Evolutionary conservation across 2,329 filamentous ascomycete genomes (phyloP).

Genomic region (Calonectria multiphialidica): DNA sequence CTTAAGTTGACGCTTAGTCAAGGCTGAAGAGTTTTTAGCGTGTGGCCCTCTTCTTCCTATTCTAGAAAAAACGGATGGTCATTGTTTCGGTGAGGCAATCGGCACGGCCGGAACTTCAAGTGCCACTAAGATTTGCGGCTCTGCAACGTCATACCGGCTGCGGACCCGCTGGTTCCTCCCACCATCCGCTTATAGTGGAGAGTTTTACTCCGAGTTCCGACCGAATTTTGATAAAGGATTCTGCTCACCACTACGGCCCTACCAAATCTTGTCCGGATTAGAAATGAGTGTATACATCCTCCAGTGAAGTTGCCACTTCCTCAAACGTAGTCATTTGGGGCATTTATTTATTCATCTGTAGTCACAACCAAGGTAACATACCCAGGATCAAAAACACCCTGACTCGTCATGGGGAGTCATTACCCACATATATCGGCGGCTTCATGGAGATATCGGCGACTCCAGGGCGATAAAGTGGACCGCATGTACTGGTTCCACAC

Average conservation of each 20-base stretch:
- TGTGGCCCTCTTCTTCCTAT: neutral
- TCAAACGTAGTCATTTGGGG: neutral
- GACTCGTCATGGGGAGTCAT: neutral
- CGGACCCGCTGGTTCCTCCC: neutral
- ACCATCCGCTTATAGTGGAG: neutral
- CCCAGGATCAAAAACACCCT: neutral
- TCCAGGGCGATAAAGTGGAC: neutral
- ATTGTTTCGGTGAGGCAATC: neutral
- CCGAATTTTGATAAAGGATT: neutral
- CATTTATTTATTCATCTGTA: neutral
- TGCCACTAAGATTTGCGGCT: neutral
- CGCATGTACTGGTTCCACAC: neutral
- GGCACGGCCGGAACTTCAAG: neutral
- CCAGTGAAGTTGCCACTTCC: no score
- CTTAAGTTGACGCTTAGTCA: neutral
- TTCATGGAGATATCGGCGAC: neutral
- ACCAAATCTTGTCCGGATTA: neutral
- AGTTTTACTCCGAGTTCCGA: neutral
- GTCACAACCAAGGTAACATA: neutral
- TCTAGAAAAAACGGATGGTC: neutral
- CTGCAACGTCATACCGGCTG: neutral
- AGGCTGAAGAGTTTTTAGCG: neutral
- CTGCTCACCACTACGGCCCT: neutral
- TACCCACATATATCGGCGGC: neutral
- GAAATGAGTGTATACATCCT: no score